Evolutionary conservation across 257 asterid species (phyloP), one percentile per base, ranked within the genome.

Genomic region (Solanum appendiculatum): DNA sequence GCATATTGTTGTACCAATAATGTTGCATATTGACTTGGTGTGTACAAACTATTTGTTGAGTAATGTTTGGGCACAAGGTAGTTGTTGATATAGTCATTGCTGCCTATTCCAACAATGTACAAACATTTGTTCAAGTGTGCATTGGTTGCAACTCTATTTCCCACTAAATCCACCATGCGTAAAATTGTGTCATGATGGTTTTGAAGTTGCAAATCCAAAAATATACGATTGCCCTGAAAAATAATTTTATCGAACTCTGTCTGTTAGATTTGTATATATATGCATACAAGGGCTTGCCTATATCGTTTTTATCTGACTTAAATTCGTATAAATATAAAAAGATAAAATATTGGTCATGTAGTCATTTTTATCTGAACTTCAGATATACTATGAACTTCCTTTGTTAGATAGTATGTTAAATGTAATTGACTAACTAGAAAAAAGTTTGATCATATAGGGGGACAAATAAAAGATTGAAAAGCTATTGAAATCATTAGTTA

Each of bases 21-120:
- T 9, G 46, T 37, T 11, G 96, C 95, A 56, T 89, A 95, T 21
- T 56, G 51, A 9, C 86, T 88, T 5, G 95, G 94, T 13, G 93
- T 86, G 83, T 60, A 70, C 1, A 84, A 10, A 7, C 18, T 33
- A n/a, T 91, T 87, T 2, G 90, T 10, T 4, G 44, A 14, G 33
- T 91, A 91, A n/a, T 39, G 3, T 27, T 48, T 44, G 7, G 91
- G 91, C 27, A 73, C 3, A 10, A 75, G 90, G 78, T 94, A 95
- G 75, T 93, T 92, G 6, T 93, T 92, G 6, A 93, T 69, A 87
- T 95, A 95, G 40, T 94, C 98, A 36, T 93, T 91, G 85, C 91
- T 93, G 18, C 98, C 98, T 1, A 89, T 89, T 46, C 90, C 86
- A 10, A 95, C 93, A 21, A 78, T 83, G 85, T 95, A 95, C 21